Conservation (phyloP, 2,329 filamentous ascomycete species). For the Endocalyx cinctus region DNA sequence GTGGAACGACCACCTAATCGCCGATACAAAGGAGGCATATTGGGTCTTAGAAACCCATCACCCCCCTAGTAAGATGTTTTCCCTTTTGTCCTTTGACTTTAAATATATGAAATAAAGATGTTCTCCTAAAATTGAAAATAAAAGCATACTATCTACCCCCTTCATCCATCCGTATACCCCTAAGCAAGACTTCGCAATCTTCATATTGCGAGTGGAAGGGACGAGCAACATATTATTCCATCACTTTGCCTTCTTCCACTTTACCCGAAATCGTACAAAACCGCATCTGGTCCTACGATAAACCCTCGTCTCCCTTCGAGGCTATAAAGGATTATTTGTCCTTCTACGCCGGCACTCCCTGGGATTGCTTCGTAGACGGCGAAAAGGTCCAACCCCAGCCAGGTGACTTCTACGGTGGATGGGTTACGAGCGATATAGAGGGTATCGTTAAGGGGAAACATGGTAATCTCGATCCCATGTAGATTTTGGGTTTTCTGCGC, state of each 20-base stretch:
- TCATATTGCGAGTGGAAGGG: conserved; percentile 46
- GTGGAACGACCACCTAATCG: conserved; percentile 50
- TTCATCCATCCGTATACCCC: conserved; percentile 40
- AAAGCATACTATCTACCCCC: conserved; percentile 57
- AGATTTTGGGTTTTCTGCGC: too few relatives aligned
- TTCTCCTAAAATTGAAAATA: too few relatives aligned
- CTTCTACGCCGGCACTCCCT: conserved; percentile 57
- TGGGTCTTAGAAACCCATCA: conserved; percentile 62
- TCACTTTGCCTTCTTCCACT: conserved; percentile 31
- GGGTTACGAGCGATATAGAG: conserved; percentile 57
- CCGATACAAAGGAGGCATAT: conserved; percentile 53
- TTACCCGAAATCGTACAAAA: too few relatives aligned
- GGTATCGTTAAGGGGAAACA: conserved; percentile 42
- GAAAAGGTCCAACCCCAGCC: conserved; percentile 56
- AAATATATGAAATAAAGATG: too few relatives aligned
- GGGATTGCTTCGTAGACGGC: conserved; percentile 59
- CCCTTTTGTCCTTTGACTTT: conserved; percentile 1
- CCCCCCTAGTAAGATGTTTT: conserved; percentile 46
- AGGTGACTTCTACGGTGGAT: conserved; percentile 61
- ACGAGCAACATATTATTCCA: conserved; percentile 52
- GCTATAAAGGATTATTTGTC: conserved; percentile 51
- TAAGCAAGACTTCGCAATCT: conserved; percentile 38
- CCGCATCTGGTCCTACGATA: conserved; percentile 57
- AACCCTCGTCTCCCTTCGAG: conserved; percentile 47
- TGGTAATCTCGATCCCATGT: conserved; percentile 34